phyloP scores from a whole-genome alignment of 1,284 basidiomycete species.

The Apiotrichum sp. region DNA sequence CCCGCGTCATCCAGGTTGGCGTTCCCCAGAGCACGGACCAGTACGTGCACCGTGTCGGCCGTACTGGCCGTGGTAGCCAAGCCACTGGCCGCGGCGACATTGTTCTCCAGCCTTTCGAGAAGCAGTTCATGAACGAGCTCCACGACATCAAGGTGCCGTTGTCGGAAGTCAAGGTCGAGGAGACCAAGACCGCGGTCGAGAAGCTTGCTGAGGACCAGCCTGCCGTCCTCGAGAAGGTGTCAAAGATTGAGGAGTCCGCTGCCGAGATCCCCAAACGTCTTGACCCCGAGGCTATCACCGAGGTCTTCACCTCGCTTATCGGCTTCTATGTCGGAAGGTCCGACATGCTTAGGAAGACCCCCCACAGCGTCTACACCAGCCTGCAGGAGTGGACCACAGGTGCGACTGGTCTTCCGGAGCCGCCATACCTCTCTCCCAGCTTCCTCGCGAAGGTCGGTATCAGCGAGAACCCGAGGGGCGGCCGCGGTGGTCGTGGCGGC shows the following conservation, averaged over 20 bases:
- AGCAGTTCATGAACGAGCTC: constrained; percentile 64
- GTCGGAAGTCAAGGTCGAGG: constrained; percentile 55
- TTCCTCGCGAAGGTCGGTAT: constrained; percentile 49
- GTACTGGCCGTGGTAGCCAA: constrained; percentile 73
- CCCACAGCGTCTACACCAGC: constrained; percentile 55
- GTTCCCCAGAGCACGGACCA: constrained; percentile 64
- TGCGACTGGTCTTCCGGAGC: constrained; percentile 51
- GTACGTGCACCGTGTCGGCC: constrained; percentile 87
- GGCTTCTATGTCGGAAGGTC: constrained; percentile 67
- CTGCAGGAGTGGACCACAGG: constrained; percentile 61
- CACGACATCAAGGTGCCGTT: constrained; percentile 59
- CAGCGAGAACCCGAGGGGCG: neutral
- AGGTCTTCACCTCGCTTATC: constrained; percentile 64
- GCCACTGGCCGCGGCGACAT: constrained; percentile 75
- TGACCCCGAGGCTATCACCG: constrained; percentile 56
- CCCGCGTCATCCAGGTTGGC: constrained; percentile 89
- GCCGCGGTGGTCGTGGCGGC: neutral
- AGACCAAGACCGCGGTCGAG: constrained; percentile 54
- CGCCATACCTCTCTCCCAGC: constrained; percentile 52
- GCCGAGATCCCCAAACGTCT: constrained; percentile 47
- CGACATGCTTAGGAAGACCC: constrained; percentile 51
- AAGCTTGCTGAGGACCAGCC: constrained; percentile 41
- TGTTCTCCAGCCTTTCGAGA: constrained; percentile 77
- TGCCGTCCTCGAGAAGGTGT: constrained; percentile 17
- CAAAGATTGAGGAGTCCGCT: constrained; percentile 46